These are phyloP conservation scores for Heterobasidion parviporum DNA, from an alignment of 1,284 basidiomycete species.

Conservation along the genomic window DNA sequence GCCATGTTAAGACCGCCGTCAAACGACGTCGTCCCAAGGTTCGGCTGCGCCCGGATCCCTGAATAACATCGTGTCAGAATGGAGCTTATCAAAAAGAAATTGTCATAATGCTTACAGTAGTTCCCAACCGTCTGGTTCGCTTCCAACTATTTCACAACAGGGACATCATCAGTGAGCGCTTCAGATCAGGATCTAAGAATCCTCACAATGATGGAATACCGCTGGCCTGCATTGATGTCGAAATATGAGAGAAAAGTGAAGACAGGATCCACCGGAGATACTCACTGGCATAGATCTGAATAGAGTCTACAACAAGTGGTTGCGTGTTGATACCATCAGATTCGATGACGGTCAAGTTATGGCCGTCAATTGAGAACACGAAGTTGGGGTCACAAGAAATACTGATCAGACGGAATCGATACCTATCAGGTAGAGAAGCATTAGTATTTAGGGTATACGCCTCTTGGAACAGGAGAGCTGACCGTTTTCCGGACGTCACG, in stretches of 20 bases:
- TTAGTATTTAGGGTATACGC: background rate
- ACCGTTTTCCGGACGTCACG: constrained; percentile 22
- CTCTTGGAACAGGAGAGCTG: constrained; percentile 8
- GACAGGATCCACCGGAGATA: background rate
- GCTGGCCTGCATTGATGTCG: constrained; percentile 18
- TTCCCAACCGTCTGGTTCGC: constrained; percentile 31
- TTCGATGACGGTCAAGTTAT: constrained; percentile 43
- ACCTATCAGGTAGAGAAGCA: constrained; percentile 11
- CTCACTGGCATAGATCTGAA: constrained; percentile 29
- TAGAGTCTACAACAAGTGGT: constrained; percentile 30
- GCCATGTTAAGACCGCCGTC: constrained; percentile 35
- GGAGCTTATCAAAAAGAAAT: background rate
- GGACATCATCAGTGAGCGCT: constrained; percentile 4
- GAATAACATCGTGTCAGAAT: background rate
- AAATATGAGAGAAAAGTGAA: background rate
- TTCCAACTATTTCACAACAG: constrained; percentile 15
- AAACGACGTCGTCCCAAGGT: constrained; percentile 10
- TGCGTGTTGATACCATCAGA: constrained; percentile 35
- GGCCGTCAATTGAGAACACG: constrained; percentile 37
- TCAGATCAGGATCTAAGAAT: constrained; percentile 8
- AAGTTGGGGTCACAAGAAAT: constrained; percentile 24
- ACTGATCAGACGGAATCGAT: constrained; percentile 26
- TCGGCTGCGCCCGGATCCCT: constrained; percentile 16
- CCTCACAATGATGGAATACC: constrained; percentile 25
- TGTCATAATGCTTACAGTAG: constrained; percentile 22